These are phyloP conservation scores for Phytophthora fragariaefolia DNA, from an alignment of 352 stramenopile species.

Conservation along the genomic window DNA sequence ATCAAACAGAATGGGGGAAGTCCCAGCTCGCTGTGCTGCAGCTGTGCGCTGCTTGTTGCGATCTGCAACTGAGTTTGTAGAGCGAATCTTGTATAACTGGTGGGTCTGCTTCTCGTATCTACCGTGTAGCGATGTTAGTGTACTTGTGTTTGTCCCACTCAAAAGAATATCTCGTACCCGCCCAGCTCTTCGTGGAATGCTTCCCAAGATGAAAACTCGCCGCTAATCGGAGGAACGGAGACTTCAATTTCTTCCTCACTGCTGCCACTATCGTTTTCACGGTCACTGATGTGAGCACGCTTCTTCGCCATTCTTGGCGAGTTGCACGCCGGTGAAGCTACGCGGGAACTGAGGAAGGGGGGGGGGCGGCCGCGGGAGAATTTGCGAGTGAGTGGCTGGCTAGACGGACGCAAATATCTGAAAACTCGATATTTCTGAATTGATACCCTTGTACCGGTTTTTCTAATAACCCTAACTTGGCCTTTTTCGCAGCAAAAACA, in stretches of 20 bases:
- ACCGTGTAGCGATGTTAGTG: too few relatives aligned
- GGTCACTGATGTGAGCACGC: not conserved
- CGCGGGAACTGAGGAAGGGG: not conserved
- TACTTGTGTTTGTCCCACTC: too few relatives aligned
- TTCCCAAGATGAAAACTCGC: not conserved
- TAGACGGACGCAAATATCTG: not conserved
- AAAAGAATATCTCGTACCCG: not conserved
- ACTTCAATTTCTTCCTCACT: not conserved
- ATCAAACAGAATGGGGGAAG: too few relatives aligned
- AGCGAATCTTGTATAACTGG: not conserved
- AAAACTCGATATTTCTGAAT: not conserved
- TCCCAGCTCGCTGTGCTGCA: too few relatives aligned
- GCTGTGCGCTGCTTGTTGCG: too few relatives aligned
- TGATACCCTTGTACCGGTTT: too few relatives aligned
- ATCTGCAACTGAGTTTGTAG: too few relatives aligned
- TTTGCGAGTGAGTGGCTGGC: not conserved
- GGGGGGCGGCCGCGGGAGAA: too few relatives aligned
- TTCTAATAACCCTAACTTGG: too few relatives aligned
- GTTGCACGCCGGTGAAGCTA: not conserved
- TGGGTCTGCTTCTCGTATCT: too few relatives aligned
- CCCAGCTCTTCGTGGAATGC: not conserved
- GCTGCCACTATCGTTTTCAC: not conserved
- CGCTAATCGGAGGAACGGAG: not conserved
- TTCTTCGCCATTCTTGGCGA: not conserved
- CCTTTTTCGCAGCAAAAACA: too few relatives aligned